Percentiles rank a stretch among this genome's conserved stretches.
These are phyloP conservation scores for Helminthosporium solani DNA, from an alignment of 2,329 filamentous ascomycete genomes.

Conservation along the genomic window DNA sequence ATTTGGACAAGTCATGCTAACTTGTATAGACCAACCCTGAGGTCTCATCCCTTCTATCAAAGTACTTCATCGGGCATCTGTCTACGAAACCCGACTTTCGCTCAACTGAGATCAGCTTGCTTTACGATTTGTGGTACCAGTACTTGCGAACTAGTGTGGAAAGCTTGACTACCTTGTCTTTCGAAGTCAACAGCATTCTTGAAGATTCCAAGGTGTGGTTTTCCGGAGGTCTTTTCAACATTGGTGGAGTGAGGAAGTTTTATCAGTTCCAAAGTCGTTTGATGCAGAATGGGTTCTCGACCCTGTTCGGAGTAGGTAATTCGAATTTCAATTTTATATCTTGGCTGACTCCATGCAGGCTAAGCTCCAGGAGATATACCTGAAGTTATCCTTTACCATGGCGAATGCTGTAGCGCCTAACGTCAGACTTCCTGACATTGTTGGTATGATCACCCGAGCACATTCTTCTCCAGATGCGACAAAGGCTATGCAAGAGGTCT, in stretches of 20 bases:
- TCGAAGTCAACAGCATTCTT: constrained; percentile 56
- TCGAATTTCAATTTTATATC: not conserved
- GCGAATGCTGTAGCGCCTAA: constrained; percentile 43
- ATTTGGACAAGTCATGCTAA: too few relatives aligned
- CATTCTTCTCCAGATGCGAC: constrained; percentile 51
- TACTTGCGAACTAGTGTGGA: constrained; percentile 54
- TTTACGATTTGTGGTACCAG: constrained; percentile 55
- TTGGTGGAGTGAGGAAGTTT: constrained; percentile 53
- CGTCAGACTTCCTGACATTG: constrained; percentile 48
- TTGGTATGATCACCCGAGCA: constrained; percentile 44
- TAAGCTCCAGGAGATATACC: constrained; percentile 55
- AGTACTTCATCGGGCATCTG: constrained; percentile 57
- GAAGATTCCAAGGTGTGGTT: constrained; percentile 51
- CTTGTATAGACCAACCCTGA: constrained; percentile 50
- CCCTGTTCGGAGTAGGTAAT: constrained; percentile 46
- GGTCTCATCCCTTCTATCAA: constrained; percentile 54
- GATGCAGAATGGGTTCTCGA: constrained; percentile 53
- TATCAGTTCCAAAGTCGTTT: constrained; percentile 56
- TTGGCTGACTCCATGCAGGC: constrained; percentile 16
- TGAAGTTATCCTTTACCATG: constrained; percentile 54
- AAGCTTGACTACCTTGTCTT: constrained; percentile 55
- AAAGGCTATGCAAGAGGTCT: constrained; percentile 50
- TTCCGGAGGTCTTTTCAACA: constrained; percentile 50
- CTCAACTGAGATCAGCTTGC: constrained; percentile 45
- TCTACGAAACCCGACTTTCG: constrained; percentile 52